phyloP scores from a whole-genome alignment of 306 rosid genomes.

The Arachis hypogaea region DNA sequence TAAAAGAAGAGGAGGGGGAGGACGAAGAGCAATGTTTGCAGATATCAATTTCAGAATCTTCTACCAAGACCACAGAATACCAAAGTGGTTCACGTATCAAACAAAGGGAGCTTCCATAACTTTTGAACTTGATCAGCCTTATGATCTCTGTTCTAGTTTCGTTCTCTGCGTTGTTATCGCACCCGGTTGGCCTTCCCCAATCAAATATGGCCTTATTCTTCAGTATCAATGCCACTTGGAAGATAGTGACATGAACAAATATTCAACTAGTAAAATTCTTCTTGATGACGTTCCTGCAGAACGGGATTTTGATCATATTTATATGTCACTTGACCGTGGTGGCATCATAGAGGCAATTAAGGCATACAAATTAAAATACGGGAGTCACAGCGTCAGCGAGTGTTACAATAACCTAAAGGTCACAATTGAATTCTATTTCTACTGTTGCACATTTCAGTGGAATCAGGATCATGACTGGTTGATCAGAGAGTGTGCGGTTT shows the following conservation, averaged over 20 bases:
- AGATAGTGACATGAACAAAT: background rate
- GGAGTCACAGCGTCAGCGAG: background rate
- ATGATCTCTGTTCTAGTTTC: background rate
- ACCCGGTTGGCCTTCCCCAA: background rate
- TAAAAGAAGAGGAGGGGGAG: background rate
- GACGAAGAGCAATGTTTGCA: background rate
- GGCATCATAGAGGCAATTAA: background rate
- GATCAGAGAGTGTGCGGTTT: background rate
- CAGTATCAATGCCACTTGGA: background rate
- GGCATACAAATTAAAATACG: background rate
- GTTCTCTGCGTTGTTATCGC: background rate
- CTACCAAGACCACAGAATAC: background rate
- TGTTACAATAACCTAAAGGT: background rate
- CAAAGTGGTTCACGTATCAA: background rate
- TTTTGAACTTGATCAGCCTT: background rate
- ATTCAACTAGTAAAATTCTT: background rate
- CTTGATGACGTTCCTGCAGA: background rate
- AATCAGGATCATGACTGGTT: background rate
- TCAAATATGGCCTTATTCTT: background rate
- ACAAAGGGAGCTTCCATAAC: background rate
- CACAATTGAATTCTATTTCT: background rate
- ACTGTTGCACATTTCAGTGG: too few relatives aligned
- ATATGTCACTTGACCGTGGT: background rate
- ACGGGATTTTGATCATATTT: background rate
- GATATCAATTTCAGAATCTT: too few relatives aligned